Evolutionary conservation across 768 basidiomycete genomes (phyloP).

Genomic region (Russula sp.): DNA sequence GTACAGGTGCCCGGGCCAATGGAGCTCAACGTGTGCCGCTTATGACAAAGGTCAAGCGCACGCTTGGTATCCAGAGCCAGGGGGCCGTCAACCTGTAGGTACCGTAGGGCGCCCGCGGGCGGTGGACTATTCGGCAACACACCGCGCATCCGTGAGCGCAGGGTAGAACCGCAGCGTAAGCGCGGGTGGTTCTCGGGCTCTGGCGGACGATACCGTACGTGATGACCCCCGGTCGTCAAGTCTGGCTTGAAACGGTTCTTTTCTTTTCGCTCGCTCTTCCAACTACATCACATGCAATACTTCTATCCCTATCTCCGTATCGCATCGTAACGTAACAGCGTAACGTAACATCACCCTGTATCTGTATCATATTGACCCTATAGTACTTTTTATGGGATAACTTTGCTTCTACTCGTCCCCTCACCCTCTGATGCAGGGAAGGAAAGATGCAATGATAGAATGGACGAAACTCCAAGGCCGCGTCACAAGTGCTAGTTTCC

Average conservation of each 20-base stretch:
- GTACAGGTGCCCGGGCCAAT: slow-evolving; percentile 30
- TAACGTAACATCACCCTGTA: background rate
- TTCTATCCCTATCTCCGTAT: background rate
- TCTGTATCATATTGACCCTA: background rate
- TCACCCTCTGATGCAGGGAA: slow-evolving; percentile 4
- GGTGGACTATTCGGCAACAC: no score
- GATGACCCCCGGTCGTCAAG: background rate
- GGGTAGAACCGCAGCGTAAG: background rate
- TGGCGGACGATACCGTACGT: background rate
- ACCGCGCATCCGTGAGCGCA: no score
- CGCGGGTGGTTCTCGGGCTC: background rate
- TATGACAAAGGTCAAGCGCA: slow-evolving; percentile 51
- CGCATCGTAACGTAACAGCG: no score
- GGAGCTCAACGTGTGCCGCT: slow-evolving; percentile 45
- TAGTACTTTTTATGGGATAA: background rate
- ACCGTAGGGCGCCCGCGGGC: no score
- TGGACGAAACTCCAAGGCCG: background rate
- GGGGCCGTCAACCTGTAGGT: no score
- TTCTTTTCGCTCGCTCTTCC: no score
- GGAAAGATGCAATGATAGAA: background rate
- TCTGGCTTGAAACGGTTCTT: background rate
- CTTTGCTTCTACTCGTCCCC: no score
- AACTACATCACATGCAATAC: background rate
- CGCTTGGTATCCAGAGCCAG: slow-evolving; percentile 48
- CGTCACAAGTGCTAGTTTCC: slow-evolving; percentile 2